Base-by-base conservation (phyloP, 257 asterid species). In the Solanum pimpinellifolium region DNA sequence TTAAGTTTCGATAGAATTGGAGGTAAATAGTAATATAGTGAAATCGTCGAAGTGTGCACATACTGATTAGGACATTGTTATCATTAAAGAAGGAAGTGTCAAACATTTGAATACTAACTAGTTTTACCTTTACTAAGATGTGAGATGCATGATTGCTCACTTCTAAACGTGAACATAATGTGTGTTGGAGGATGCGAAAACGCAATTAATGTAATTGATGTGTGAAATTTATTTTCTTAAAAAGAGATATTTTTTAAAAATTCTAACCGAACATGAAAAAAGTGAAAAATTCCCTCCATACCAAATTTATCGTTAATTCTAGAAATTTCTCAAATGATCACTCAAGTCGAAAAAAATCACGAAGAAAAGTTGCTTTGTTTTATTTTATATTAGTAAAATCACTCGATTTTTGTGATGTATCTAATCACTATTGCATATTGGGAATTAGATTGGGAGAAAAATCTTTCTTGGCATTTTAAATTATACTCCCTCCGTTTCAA, bases 41-140 rank as follows among this genome's bases (percentile, higher is more conserved):
- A 0, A 23, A 35, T 74, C 6, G 1, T 20, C 11, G 29, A 37
- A 37, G 13, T 20, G 0, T 0, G 0, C 4, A 3, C 18, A 74
- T 37, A 21, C 0, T 4, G n/a, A 31, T 70, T 0, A 18, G 1
- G 13, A 23, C 9, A 5, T 73, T 0, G 18, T 37, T 37, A 4
- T 73, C 14, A 12, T 35, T 35, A 0, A 73, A 31, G 33, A 70
- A 72, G 0, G 1, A 72, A 73, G 80, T 73, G 46, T 20, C 9
- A 23, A 35, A 0, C 47, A 73, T 35, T 72, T 4, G 11, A 31
- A 16, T 72, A 70, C 42, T 3, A 15, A 70, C 76, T 1, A 70
- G 42, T 70, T 31, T 37, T 70, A 70, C 42, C 76, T 14, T 69
- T 31, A 70, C 23, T 70, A 33, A 72, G 27, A 4, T 16, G 78